Base-by-base conservation (phyloP, 1,139 yeast species). In the Debaryomycetaceae sp. region DNA sequence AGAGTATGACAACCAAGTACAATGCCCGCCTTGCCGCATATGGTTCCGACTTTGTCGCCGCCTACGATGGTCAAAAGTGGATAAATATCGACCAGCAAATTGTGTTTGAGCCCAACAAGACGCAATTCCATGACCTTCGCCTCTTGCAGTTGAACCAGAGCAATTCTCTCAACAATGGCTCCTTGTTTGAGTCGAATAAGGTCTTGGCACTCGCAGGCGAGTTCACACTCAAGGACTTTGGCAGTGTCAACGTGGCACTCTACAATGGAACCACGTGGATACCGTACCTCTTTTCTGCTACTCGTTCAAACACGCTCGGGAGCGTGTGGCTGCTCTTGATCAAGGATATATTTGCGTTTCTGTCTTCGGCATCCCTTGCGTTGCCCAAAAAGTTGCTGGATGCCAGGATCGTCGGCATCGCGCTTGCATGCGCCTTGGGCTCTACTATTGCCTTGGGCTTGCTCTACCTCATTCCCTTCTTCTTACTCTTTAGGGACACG, bases 391-490 rank as follows among this genome's bases (percentile, higher is more conserved):
- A 43, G 14, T 41, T 63, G 36, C 58, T 66, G 3, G 43, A 39
- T 18, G 97, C 97, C 1, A 83, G 77, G 48, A 86, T 87, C 13
- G 94, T 86, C 5, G 78, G 95, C 20, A 74, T 90, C 23, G 79
- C 95, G 0, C 66, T 86, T 33, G 97, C 96, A 0, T 70, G 90
- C 45, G 87, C 97, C 0, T 52, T 90, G 25, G 95, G 90, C 1
- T 73, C 95, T 2, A 72, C 87, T 27, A 60, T 77, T 8, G 48
- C 82, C 2, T 51, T 87, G 30, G 80, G 90, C 16, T 56, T 73
- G 16, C 49, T 74, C 25, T 86, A 81, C 34, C 60, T 79, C 11
- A 49, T 74, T 4, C 67, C 78, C 4, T 62, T 68, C 33, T 62
- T 62, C 46, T 59, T 62, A 27, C 60, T 68, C 27, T 68, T 58